Evolutionary conservation across 768 basidiomycete species (phyloP).

Genomic region (Collybia sp.): DNA sequence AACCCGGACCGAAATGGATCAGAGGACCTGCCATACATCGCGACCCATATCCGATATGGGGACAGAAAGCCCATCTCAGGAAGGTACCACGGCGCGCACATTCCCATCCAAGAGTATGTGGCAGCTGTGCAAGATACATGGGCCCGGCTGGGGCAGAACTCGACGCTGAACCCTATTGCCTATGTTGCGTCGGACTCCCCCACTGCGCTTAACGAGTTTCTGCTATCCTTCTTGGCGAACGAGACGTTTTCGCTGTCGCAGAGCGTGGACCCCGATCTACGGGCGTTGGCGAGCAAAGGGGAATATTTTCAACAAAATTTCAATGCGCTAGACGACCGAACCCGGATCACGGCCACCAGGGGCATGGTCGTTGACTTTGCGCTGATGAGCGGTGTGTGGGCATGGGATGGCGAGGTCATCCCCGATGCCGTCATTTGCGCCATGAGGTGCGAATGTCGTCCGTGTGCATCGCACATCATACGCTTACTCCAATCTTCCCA

Average conservation of each 20-base stretch:
- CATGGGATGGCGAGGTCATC: constrained; percentile 30
- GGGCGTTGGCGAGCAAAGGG: constrained; percentile 40
- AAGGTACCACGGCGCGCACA: constrained; percentile 34
- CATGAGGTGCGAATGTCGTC: constrained; percentile 36
- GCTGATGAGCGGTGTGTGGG: constrained; percentile 60
- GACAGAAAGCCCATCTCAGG: constrained; percentile 46
- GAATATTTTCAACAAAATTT: constrained; percentile 57
- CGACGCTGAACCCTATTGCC: constrained; percentile 27
- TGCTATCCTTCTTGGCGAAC: constrained; percentile 28
- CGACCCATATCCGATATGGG: constrained; percentile 62
- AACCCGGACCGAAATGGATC: constrained; percentile 9
- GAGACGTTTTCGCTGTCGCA: constrained; percentile 40
- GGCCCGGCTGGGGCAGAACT: constrained; percentile 24
- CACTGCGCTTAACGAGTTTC: constrained; percentile 35
- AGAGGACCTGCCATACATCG: constrained; percentile 32
- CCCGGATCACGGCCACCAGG: constrained; percentile 45
- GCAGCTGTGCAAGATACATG: constrained; percentile 37
- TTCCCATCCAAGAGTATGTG: constrained; percentile 47
- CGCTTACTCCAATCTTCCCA: constrained; percentile 17
- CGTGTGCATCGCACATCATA: neutral
- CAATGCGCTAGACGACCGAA: constrained; percentile 27
- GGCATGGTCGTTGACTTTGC: constrained; percentile 72
- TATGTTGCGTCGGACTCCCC: constrained; percentile 65
- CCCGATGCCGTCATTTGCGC: constrained; percentile 56
- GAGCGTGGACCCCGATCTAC: constrained; percentile 36